Base-by-base conservation (phyloP, 345 rosid species). In the Euclidium syriacum region DNA sequence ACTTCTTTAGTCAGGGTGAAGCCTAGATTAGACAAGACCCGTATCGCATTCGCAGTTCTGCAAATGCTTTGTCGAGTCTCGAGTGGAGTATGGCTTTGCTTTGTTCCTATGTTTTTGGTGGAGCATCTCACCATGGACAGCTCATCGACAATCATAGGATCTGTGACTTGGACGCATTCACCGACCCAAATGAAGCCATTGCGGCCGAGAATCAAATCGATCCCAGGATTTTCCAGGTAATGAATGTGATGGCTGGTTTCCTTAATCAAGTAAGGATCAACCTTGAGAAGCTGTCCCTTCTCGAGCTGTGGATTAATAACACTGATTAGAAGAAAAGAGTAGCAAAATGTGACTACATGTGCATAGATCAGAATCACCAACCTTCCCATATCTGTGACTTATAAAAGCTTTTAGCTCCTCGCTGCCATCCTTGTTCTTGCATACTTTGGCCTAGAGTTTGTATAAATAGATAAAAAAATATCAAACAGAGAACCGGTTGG, bases 301-400 rank as follows among this genome's bases (percentile, higher is more conserved):
- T 83, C 88, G 24, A 94, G 96, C 99, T 94, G 90, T 33, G 29
- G 23, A 42, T 51, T 2, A 48, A n/a, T 53, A 54, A 7, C 35
- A 27, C 22, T 62, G 6, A 34, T n/a, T n/a, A n/a, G n/a, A 24
- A 18, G 3, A 15, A 53, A 23, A 25, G 2, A 29, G 26, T n/a
- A n/a, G n/a, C n/a, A n/a, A n/a, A n/a, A n/a, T n/a, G n/a, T n/a
- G n/a, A n/a, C n/a, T n/a, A n/a, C n/a, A n/a, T n/a, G n/a, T n/a
- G n/a, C n/a, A n/a, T n/a, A n/a, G 30, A 14, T 38, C 18, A 19
- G 42, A 53, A 72, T 55, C 75, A 68, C n/a, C n/a, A 60, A 87
- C 99, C 99, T 94, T 94, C 27, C 99, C 97, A 78, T 94, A 87
- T 59, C 87, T 94, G 66, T 80, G 87, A 69, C 91, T 90, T 78